Percentiles rank a stretch among this genome's conserved stretches.
These are phyloP conservation scores for Chamaenerion angustifolium DNA, from an alignment of 345 rosid genomes.

Conservation along the genomic window DNA sequence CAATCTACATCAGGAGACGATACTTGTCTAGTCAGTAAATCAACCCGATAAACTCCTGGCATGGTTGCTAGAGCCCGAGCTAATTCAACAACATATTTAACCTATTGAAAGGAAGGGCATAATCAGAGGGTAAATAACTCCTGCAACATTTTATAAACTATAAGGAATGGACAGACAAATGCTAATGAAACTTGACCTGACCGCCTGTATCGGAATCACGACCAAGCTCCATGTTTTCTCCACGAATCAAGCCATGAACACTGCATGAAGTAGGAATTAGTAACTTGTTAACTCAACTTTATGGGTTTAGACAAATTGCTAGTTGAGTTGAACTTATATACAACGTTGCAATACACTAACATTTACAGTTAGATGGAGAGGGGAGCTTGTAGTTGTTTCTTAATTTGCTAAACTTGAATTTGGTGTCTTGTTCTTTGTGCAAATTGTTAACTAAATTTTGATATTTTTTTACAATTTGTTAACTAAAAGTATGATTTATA, in stretches of 20 bases:
- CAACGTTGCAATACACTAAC: no score
- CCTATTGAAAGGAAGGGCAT: conserved; percentile 25
- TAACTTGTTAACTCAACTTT: no score
- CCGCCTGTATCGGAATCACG: conserved; percentile 76
- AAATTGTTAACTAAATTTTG: no score
- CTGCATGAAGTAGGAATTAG: conserved; percentile 32
- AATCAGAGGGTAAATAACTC: background rate
- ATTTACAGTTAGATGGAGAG: no score
- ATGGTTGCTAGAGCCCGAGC: conserved; percentile 54
- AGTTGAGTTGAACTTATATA: no score
- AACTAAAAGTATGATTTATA: no score
- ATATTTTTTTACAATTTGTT: no score
- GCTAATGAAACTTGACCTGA: conserved; percentile 21
- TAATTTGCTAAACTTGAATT: no score
- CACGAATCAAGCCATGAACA: conserved; percentile 56
- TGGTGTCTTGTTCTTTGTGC: no score
- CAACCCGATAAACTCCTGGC: conserved; percentile 46
- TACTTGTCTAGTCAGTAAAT: conserved; percentile 54
- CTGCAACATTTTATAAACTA: background rate
- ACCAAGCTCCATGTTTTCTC: conserved; percentile 77
- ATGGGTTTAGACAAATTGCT: no score
- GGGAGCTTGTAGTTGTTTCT: no score
- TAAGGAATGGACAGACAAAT: background rate
- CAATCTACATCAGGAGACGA: conserved; percentile 50
- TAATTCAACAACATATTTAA: conserved; percentile 59